Conservation (phyloP, 2,329 filamentous ascomycete genomes). For the Plectosphaerella plurivora region DNA sequence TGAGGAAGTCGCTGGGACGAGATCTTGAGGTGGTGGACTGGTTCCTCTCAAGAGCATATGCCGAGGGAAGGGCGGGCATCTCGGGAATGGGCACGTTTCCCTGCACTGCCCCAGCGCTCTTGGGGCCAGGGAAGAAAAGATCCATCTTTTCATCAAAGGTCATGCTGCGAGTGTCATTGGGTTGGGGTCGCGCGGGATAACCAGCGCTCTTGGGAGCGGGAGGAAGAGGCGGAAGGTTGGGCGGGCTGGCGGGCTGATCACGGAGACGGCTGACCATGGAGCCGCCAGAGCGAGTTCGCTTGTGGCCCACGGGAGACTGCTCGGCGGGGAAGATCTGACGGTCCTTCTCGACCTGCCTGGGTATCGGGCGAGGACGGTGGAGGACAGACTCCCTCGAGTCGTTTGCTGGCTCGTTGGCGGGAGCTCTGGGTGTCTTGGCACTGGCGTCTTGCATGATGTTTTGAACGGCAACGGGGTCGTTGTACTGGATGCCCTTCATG, state of each 20-base stretch:
- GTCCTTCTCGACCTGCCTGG: constrained; percentile 41
- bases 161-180: constrained; percentile 54
- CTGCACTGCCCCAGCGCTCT: constrained; percentile 1
- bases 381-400: constrained; percentile 36
- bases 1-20: neutral
- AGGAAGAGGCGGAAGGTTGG: constrained; percentile 47
- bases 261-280: constrained; percentile 37
- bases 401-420: constrained; percentile 14
- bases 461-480: constrained; percentile 44
- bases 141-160: constrained; percentile 54
- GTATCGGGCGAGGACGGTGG: constrained; percentile 52
- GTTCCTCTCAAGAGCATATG: constrained; percentile 18
- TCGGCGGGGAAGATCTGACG: constrained; percentile 43
- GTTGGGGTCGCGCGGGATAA: constrained; percentile 31
- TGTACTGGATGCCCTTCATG: constrained; percentile 51
- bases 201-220: constrained; percentile 38
- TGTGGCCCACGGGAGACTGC: constrained; percentile 34
- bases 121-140: constrained; percentile 38
- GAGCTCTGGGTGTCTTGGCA: constrained; percentile 2
- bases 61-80: constrained; percentile 31
- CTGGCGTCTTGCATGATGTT: constrained; percentile 41
- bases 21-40: constrained; percentile 5
- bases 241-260: constrained; percentile 39
- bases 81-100: constrained; percentile 32
- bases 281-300: constrained; percentile 44